Conservation (phyloP, 164 flowering plant genomes). For the Tetracentron sinense region DNA sequence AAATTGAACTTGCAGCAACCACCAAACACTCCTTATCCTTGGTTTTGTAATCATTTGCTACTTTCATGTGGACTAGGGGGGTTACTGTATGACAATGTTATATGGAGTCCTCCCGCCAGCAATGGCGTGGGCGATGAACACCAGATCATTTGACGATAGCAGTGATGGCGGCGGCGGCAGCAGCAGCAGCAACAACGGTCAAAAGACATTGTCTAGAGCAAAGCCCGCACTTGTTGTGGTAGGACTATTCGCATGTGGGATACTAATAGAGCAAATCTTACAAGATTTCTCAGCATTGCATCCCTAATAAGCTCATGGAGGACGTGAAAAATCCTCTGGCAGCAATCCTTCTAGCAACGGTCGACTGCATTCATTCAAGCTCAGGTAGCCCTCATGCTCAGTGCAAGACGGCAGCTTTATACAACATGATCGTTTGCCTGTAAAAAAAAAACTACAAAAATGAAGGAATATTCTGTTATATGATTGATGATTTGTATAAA, state of each 20-base stretch:
- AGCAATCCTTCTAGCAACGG: too few relatives aligned
- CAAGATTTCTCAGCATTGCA: conserved; percentile 42
- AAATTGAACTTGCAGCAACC: too few relatives aligned
- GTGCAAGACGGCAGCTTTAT: too few relatives aligned
- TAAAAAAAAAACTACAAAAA: too few relatives aligned
- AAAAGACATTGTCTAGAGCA: conserved; percentile 19
- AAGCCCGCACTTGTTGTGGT: conserved; percentile 44
- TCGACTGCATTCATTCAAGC: too few relatives aligned
- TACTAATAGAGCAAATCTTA: conserved; percentile 52
- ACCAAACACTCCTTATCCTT: neutral
- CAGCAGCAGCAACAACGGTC: conserved; percentile 9
- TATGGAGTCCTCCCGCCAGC: conserved; percentile 84
- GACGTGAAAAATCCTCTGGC: too few relatives aligned
- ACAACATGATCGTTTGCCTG: too few relatives aligned
- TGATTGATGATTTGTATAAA: too few relatives aligned
- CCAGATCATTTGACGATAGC: conserved; percentile 10
- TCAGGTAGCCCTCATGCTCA: too few relatives aligned
- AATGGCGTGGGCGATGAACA: conserved; percentile 71
- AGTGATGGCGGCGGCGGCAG: neutral
- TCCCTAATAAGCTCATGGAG: conserved; percentile 23
- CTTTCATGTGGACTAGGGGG: conserved; percentile 46
- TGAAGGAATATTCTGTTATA: too few relatives aligned
- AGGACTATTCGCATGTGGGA: conserved; percentile 54
- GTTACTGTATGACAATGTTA: conserved; percentile 70
- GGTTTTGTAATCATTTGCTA: neutral